A percentile compares a stretch with the other conserved stretches of the same genome.
Conservation (phyloP, 768 basidiomycete genomes). For the Leccinum truebloodii region DNA sequence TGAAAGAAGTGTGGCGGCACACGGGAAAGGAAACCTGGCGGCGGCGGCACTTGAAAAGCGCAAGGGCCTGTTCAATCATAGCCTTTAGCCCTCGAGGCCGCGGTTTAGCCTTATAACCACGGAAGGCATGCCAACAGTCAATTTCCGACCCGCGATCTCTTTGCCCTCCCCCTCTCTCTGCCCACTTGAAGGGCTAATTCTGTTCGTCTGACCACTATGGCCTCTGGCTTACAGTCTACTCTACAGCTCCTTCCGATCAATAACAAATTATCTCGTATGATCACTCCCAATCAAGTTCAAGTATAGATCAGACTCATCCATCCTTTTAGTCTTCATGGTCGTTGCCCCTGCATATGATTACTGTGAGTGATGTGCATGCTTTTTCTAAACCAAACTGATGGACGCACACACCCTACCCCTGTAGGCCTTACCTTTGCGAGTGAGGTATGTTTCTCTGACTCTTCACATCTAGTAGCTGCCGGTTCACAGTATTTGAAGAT, state of each 20-base stretch:
- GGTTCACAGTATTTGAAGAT: conserved; percentile 3
- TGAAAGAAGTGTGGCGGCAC: no score
- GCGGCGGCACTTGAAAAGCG: neutral
- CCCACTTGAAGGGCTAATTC: neutral
- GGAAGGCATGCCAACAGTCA: neutral
- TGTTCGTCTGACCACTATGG: neutral
- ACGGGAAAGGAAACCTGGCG: no score
- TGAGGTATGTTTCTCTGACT: conserved; percentile 1
- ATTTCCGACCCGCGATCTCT: neutral
- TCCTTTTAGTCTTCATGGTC: neutral
- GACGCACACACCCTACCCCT: neutral
- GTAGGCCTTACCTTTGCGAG: conserved; percentile 11
- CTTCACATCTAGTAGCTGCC: neutral
- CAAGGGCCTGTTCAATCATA: no score
- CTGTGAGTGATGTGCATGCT: neutral
- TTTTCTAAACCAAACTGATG: neutral
- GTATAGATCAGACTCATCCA: neutral
- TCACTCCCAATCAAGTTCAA: neutral
- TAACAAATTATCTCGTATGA: neutral
- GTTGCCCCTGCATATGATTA: neutral
- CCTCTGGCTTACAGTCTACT: neutral
- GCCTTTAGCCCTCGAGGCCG: no score
- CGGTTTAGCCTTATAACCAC: neutral
- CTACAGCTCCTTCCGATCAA: neutral
- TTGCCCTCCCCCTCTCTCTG: neutral